These are phyloP conservation scores for Claviceps maximensis DNA, from an alignment of 2,329 filamentous ascomycete genomes.

Conservation along the genomic window DNA sequence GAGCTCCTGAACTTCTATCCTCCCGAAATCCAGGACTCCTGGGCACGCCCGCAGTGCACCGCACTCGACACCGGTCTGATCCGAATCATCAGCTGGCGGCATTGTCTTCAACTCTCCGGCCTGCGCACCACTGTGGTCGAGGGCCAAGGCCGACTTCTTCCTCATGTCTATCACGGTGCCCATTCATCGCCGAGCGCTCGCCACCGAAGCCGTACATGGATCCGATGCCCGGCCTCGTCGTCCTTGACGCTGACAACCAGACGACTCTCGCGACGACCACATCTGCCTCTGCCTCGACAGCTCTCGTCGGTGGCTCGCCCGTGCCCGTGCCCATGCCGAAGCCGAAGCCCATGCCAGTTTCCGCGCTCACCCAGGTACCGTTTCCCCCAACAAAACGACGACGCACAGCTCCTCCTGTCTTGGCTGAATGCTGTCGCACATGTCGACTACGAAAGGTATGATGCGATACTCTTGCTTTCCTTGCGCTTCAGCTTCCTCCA, in stretches of 20 bases:
- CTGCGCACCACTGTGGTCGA: neutral
- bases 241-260: constrained; percentile 4
- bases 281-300: neutral
- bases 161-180: constrained; percentile 7
- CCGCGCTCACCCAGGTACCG: constrained; percentile 7
- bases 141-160: constrained; percentile 1
- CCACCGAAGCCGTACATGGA: constrained; percentile 8
- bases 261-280: neutral
- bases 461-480: neutral
- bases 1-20: neutral
- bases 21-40: too few relatives aligned
- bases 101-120: neutral
- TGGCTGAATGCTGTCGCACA: constrained; percentile 23
- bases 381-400: constrained; percentile 19
- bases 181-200: constrained; percentile 1
- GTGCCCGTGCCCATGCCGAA: constrained; percentile 1
- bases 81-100: neutral
- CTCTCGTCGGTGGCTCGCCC: neutral
- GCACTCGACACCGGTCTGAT: neutral
- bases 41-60: too few relatives aligned
- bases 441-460: constrained; percentile 26
- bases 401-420: constrained; percentile 14
- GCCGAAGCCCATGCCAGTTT: neutral
- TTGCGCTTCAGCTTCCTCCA: neutral
- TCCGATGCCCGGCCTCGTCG: constrained; percentile 4